phyloP scores from a whole-genome alignment of 768 basidiomycete species.

The Pholiota microspora region DNA sequence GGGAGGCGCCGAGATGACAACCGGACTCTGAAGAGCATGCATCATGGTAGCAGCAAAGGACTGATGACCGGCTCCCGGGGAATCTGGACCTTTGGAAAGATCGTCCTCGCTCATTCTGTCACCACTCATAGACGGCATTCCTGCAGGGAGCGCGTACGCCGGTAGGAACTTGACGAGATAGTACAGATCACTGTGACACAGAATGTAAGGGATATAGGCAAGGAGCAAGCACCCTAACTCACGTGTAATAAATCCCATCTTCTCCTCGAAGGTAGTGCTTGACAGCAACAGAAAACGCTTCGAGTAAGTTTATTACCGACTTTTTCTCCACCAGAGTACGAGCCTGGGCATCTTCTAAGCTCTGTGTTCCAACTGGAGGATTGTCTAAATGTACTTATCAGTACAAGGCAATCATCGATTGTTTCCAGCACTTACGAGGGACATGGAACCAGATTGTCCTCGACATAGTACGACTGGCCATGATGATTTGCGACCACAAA shows the following conservation, averaged over 20 bases:
- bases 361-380: constrained; percentile 17
- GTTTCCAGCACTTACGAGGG: constrained; percentile 37
- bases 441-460: constrained; percentile 70
- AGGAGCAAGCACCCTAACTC: constrained; percentile 9
- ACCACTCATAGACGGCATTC: constrained; percentile 34
- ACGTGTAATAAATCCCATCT: constrained; percentile 47
- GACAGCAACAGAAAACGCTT: constrained; percentile 62
- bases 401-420: not conserved
- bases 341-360: constrained; percentile 33
- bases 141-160: constrained; percentile 53
- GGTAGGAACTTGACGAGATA: constrained; percentile 74
- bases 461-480: constrained; percentile 54
- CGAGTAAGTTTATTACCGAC: constrained; percentile 63
- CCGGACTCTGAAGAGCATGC: constrained; percentile 6
- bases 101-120: constrained; percentile 12
- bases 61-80: not conserved
- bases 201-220: not conserved
- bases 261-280: constrained; percentile 73
- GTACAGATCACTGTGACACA: constrained; percentile 49
- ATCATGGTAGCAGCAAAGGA: not conserved
- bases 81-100: constrained; percentile 2
- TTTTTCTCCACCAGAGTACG: constrained; percentile 65
- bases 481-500: constrained; percentile 68
- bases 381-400: constrained; percentile 18
- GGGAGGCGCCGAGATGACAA: constrained; percentile 11